phyloP scores from a whole-genome alignment of 805 yeast species.

The Nakazawaea populi region DNA sequence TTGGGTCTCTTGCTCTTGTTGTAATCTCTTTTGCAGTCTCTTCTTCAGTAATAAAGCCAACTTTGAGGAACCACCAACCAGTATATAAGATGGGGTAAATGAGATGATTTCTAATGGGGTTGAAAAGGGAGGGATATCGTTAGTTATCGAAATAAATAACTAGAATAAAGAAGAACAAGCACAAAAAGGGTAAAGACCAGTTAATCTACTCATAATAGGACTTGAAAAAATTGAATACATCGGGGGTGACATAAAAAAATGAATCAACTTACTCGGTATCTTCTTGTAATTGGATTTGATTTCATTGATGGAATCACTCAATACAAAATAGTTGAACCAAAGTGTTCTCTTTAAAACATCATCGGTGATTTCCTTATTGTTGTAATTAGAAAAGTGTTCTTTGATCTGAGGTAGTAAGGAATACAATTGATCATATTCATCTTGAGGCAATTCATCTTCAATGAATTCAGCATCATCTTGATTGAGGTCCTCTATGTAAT shows the following conservation, averaged over 20 bases:
- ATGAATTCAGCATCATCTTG: slow-evolving; percentile 26
- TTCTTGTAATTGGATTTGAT: slow-evolving; percentile 28
- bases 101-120: neutral
- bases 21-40: slow-evolving; percentile 16
- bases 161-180: neutral
- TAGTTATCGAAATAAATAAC: neutral
- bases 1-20: neutral
- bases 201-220: neutral
- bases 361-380: slow-evolving; percentile 38
- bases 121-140: neutral
- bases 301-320: slow-evolving; percentile 45
- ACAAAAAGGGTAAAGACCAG: neutral
- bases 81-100: slow-evolving; percentile 2
- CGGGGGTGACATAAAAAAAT: neutral
- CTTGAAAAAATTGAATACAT: neutral
- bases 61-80: slow-evolving; percentile 26
- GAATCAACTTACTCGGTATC: slow-evolving; percentile 16
- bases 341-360: slow-evolving; percentile 49
- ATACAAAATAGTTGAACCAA: slow-evolving; percentile 52
- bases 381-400: slow-evolving; percentile 29
- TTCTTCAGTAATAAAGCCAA: slow-evolving; percentile 43
- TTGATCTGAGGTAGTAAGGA: slow-evolving; percentile 38
- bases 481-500: slow-evolving; percentile 17
- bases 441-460: slow-evolving; percentile 34
- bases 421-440: slow-evolving; percentile 36